A percentile compares a stretch with the other conserved stretches of the same genome.
phyloP scores from a whole-genome alignment of 2,329 filamentous ascomycete species.

The Talaromyces sp. region DNA sequence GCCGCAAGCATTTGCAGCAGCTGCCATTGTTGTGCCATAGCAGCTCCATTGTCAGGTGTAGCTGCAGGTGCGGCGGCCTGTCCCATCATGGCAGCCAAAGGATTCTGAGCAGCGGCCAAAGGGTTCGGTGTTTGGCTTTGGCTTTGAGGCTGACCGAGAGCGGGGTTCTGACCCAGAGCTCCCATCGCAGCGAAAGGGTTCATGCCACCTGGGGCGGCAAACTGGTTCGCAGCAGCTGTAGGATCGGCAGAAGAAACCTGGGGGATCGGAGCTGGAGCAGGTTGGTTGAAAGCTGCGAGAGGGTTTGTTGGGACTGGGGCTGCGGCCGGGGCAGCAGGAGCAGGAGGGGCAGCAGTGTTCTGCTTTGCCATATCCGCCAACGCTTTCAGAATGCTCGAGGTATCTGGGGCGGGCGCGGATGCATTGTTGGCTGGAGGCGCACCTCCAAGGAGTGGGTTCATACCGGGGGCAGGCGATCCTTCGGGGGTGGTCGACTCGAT shows the following conservation, averaged over 20 bases:
- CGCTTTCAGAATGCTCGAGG: slow-evolving; percentile 72
- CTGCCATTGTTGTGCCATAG: slow-evolving; percentile 69
- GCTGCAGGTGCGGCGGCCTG: slow-evolving; percentile 37
- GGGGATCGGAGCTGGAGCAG: slow-evolving; percentile 25
- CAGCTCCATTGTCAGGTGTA: slow-evolving; percentile 45
- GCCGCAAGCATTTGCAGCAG: slow-evolving; percentile 75
- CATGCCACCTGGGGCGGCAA: slow-evolving; percentile 48
- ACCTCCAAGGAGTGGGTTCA: slow-evolving; percentile 40
- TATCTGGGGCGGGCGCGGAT: slow-evolving; percentile 55
- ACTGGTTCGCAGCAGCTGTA: slow-evolving; percentile 47
- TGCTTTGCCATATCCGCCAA: slow-evolving; percentile 80
- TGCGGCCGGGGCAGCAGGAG: slow-evolving; percentile 32
- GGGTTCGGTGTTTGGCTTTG: slow-evolving; percentile 47
- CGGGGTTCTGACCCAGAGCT: slow-evolving; percentile 41
- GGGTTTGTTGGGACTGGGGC: slow-evolving; percentile 45
- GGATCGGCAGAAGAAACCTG: slow-evolving; percentile 48
- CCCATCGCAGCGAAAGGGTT: slow-evolving; percentile 52
- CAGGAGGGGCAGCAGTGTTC: slow-evolving; percentile 58
- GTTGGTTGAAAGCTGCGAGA: slow-evolving; percentile 54
- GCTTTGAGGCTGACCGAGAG: slow-evolving; percentile 41
- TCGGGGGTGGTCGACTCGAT: slow-evolving; percentile 70
- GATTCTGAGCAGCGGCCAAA: slow-evolving; percentile 43
- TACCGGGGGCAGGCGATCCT: slow-evolving; percentile 52
- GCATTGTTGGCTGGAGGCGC: slow-evolving; percentile 28
- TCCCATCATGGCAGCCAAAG: slow-evolving; percentile 47